Conservation (phyloP, 192 early-diverging fungal genomes). For the Coemansia sp. region DNA sequence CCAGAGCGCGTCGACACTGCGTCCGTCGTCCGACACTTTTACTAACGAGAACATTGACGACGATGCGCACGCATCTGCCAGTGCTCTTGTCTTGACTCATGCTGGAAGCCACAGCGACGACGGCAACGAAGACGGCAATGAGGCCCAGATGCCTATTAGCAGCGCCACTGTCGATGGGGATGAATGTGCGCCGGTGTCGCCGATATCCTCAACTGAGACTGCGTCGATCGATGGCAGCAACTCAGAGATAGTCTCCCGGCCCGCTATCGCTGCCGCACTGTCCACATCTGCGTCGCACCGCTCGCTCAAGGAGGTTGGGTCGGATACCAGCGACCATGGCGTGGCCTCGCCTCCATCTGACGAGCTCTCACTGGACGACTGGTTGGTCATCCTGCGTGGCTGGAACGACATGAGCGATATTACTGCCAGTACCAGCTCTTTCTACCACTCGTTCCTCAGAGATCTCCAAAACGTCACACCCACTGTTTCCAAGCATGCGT, state of each 20-base stretch:
- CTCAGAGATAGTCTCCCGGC: constrained; percentile 13
- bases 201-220: constrained; percentile 34
- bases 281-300: constrained; percentile 26
- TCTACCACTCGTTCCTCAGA: constrained; percentile 49
- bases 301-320: constrained; percentile 35
- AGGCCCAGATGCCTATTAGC: not conserved
- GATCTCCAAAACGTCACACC: constrained; percentile 20
- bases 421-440: constrained; percentile 20
- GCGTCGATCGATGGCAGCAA: constrained; percentile 31
- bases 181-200: constrained; percentile 19
- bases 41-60: constrained; percentile 25
- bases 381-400: constrained; percentile 48
- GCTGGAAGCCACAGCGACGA: not conserved
- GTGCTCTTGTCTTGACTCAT: not conserved
- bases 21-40: constrained; percentile 51
- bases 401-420: constrained; percentile 49
- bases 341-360: constrained; percentile 11
- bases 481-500: not conserved
- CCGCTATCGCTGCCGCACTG: constrained; percentile 21
- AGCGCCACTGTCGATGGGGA: constrained; percentile 12
- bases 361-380: constrained; percentile 51
- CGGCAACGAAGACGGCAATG: not conserved
- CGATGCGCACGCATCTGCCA: not conserved
- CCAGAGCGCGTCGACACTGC: constrained; percentile 46
- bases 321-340: constrained; percentile 7